Evolutionary conservation across 2,329 filamentous ascomycete species (phyloP), one percentile per base, ranked within the genome.

Genomic region (Magnaporthiopsis rhizophila): DNA sequence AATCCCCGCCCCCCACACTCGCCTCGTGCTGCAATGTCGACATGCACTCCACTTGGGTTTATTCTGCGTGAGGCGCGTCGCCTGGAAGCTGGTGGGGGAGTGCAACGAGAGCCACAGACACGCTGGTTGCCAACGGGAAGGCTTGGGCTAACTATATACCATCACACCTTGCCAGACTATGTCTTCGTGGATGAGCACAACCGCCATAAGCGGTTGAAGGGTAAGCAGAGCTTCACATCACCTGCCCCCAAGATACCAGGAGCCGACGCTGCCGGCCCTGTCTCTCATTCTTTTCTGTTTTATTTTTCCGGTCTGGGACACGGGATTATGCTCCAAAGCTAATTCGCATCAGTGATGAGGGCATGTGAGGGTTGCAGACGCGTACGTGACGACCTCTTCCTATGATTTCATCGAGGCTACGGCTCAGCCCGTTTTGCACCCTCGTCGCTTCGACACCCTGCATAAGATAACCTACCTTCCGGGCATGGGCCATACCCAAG

Each of bases 141-240:
- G 7, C 9, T 6, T 53, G 21, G n/a, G 45, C 45, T 53, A 53
- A 53, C 45, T 3, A 24, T 53, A 24, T n/a, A 53, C 9, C 3
- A 11, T 53, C 21, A 24, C 45, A 2, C 21, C 21, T 24, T 59
- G 58, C 28, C 21, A 96, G 93, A 97, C 76, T 98, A 97, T 90
- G 95, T 98, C 71, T 98, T 98, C 74, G 95, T 98, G 65, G 94
- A 98, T 77, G 94, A 98, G 77, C 95, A 98, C 77, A 98, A 98
- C 80, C 89, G 95, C 68, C 95, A 98, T 78, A 98, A 98, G 79
- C 87, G 94, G 71, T 81, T 98, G 68, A 98, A 98, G 83, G 92
- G 92, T 95, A 85, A 70, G 77, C 9, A 53, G 8, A 21, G 8
- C 45, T 26, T 18, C n/a, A 18, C 59, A 26, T 26, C 26, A 26